A percentile compares a stretch with the other conserved stretches of the same genome.
Evolutionary conservation across 176 grass and related monocot species (phyloP).

Genomic region (Eleusine coracana): DNA sequence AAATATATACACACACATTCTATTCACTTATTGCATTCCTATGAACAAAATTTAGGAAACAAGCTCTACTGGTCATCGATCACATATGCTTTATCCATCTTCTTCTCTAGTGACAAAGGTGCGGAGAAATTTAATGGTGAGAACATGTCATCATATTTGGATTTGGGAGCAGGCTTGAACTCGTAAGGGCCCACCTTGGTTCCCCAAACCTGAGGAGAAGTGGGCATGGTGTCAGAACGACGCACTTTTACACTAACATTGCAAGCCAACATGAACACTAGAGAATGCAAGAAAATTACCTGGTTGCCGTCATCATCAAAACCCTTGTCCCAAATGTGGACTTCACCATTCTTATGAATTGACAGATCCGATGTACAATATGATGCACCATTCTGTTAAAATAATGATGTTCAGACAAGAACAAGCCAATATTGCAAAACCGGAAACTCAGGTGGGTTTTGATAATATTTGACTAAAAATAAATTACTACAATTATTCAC

Average conservation of each 20-base stretch:
- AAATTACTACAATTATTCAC: background rate
- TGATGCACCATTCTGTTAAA: constrained; percentile 72
- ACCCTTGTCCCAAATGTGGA: constrained; percentile 92
- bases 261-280: background rate
- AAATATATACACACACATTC: constrained; percentile 27
- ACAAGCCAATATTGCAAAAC: constrained; percentile 1
- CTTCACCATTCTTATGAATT: constrained; percentile 76
- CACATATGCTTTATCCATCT: constrained; percentile 63
- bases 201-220: constrained; percentile 77
- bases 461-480: constrained; percentile 10
- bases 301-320: constrained; percentile 79
- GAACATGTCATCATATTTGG: constrained; percentile 81
- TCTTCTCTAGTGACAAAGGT: constrained; percentile 75
- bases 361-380: constrained; percentile 87
- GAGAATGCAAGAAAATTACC: constrained; percentile 38
- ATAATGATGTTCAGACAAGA: constrained; percentile 27
- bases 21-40: constrained; percentile 40
- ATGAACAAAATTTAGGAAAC: constrained; percentile 41
- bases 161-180: constrained; percentile 78
- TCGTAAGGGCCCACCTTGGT: constrained; percentile 80
- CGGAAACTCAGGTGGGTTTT: background rate
- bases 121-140: constrained; percentile 81
- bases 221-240: constrained; percentile 15
- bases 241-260: background rate
- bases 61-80: constrained; percentile 61